Evolutionary conservation across 1,284 basidiomycete species (phyloP).

Genomic region (Malassezia brasiliensis): DNA sequence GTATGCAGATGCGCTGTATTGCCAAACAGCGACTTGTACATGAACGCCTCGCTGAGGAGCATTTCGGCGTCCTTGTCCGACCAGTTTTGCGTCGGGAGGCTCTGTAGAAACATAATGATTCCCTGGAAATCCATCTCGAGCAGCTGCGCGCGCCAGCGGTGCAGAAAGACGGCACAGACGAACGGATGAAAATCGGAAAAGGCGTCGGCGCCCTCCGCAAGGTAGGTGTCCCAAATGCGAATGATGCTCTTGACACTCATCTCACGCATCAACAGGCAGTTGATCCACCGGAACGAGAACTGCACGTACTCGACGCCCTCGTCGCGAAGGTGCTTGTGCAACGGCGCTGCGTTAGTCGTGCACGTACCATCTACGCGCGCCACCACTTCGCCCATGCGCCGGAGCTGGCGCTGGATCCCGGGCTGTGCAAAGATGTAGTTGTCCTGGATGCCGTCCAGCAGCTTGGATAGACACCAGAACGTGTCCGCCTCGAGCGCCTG

Average conservation of each 20-base stretch:
- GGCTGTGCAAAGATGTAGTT: conserved; percentile 47
- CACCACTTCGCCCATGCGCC: conserved; percentile 37
- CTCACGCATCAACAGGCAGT: conserved; percentile 48
- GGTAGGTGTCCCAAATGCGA: conserved; percentile 47
- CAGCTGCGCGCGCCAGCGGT: conserved; percentile 40
- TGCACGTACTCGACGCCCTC: conserved; percentile 48
- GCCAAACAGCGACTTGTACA: conserved; percentile 51
- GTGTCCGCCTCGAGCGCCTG: conserved; percentile 46
- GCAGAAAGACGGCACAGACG: conserved; percentile 44
- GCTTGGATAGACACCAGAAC: conserved; percentile 45
- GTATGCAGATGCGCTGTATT: conserved; percentile 39
- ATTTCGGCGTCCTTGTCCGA: conserved; percentile 89
- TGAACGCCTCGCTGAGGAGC: conserved; percentile 88
- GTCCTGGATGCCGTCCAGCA: conserved; percentile 47
- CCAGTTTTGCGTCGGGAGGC: conserved; percentile 88
- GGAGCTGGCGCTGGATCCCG: conserved; percentile 43
- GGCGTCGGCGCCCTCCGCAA: conserved; percentile 46
- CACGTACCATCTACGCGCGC: conserved; percentile 39
- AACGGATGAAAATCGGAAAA: conserved; percentile 46
- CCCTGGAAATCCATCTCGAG: conserved; percentile 52
- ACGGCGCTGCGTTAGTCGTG: conserved; percentile 21
- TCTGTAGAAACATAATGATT: conserved; percentile 98
- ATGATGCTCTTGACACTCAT: conserved; percentile 47
- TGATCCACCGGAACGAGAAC: conserved; percentile 49
- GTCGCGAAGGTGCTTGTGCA: conserved; percentile 39